phyloP scores from a whole-genome alignment of 2,329 filamentous ascomycete species.

The Colletotrichum zoysiae region DNA sequence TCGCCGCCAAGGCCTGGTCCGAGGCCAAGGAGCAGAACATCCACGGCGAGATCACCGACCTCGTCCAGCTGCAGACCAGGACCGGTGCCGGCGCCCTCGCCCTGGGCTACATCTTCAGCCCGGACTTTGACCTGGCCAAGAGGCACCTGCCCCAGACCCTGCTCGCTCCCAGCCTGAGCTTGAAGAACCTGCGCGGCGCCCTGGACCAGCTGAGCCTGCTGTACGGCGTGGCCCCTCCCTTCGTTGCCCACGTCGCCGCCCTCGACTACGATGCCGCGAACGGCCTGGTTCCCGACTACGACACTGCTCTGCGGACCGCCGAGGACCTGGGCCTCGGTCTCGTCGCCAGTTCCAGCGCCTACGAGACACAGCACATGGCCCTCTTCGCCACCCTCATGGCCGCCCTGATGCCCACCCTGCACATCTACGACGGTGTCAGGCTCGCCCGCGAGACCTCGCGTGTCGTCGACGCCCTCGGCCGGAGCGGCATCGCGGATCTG shows the following conservation, averaged over 20 bases:
- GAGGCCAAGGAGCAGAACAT: conserved; percentile 79
- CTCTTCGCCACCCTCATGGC: conserved; percentile 88
- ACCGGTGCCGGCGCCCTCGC: conserved; percentile 91
- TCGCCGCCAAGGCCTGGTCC: conserved; percentile 84
- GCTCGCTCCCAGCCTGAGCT: conserved; percentile 84
- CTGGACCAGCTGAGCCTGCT: conserved; percentile 93
- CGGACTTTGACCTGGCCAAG: conserved; percentile 93
- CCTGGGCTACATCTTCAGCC: conserved; percentile 96
- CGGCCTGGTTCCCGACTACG: conserved; percentile 89
- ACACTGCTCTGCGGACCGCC: conserved; percentile 80
- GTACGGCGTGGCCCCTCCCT: conserved; percentile 91
- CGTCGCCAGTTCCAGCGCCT: conserved; percentile 85
- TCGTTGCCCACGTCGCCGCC: conserved; percentile 92
- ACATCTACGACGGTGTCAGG: conserved; percentile 89
- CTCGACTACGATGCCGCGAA: conserved; percentile 81
- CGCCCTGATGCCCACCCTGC: conserved; percentile 82
- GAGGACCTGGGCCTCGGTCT: conserved; percentile 93
- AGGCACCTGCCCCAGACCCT: conserved; percentile 92
- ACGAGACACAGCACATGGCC: conserved; percentile 96
- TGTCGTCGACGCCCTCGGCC: conserved; percentile 84
- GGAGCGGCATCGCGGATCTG: conserved; percentile 74
- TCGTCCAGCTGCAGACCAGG: conserved; percentile 87
- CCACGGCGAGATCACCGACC: conserved; percentile 81
- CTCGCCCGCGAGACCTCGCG: conserved; percentile 86
- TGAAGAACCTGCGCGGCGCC: conserved; percentile 83